A percentile compares a stretch with the other conserved stretches of the same genome.
phyloP scores from a whole-genome alignment of 306 rosid genomes.

The Rosa multiflora region DNA sequence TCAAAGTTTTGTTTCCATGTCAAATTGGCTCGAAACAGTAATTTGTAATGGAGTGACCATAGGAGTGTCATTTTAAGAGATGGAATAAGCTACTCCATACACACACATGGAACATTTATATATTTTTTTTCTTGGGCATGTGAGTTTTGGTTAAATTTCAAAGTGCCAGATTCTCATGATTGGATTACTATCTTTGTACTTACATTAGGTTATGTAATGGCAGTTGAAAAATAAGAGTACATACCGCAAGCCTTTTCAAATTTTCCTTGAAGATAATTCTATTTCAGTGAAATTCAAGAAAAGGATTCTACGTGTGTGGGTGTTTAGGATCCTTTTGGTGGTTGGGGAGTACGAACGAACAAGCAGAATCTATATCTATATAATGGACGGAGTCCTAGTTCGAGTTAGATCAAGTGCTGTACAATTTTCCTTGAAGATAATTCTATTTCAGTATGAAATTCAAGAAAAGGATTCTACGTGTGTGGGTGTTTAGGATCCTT shows the following conservation, averaged over 20 bases:
- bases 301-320: background rate
- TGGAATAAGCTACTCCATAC: constrained; percentile 52
- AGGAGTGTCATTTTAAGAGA: constrained; percentile 44
- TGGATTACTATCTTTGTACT: background rate
- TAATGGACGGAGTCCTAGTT: background rate
- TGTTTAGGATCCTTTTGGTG: background rate
- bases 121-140: constrained; percentile 14
- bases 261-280: background rate
- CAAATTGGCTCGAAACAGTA: constrained; percentile 36
- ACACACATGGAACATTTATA: constrained; percentile 10
- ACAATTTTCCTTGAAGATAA: background rate
- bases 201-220: background rate
- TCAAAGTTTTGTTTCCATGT: constrained; percentile 43
- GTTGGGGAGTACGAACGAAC: background rate
- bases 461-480: background rate
- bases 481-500: background rate
- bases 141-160: constrained; percentile 32
- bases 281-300: background rate
- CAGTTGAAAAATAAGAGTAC: background rate
- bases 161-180: constrained; percentile 15
- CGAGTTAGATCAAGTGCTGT: background rate
- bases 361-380: background rate
- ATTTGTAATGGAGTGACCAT: constrained; percentile 51
- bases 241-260: background rate
- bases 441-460: background rate